Percentiles rank a stretch among this genome's conserved stretches.
These are phyloP conservation scores for Phyllosticta paracitricarpa DNA, from an alignment of 2,329 filamentous ascomycete genomes.

Conservation along the genomic window DNA sequence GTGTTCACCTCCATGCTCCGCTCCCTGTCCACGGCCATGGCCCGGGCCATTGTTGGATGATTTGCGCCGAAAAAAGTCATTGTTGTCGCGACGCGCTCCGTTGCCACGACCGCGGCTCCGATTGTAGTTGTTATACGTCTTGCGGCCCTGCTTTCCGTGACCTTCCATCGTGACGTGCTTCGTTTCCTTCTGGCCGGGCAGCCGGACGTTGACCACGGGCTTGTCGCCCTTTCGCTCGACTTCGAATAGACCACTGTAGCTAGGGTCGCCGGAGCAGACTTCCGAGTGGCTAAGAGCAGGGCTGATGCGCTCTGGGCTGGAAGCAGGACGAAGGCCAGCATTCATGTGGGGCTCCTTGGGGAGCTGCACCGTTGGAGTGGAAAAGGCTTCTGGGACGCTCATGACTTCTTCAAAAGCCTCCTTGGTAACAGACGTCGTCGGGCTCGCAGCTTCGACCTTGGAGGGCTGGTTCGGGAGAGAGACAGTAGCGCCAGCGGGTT, in stretches of 20 bases:
- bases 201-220: not conserved
- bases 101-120: not conserved
- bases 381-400: constrained; percentile 8
- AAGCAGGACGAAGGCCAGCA: constrained; percentile 1
- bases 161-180: not conserved
- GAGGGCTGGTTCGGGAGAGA: constrained; percentile 4
- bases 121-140: constrained; percentile 4
- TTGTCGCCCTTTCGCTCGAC: not conserved
- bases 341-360: constrained; percentile 6
- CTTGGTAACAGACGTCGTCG: not conserved
- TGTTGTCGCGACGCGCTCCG: not conserved
- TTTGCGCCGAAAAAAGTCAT: constrained; percentile 3
- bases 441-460: not conserved
- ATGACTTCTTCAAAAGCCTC: constrained; percentile 7
- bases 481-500: not conserved
- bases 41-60: not conserved
- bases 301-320: not conserved
- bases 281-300: not conserved
- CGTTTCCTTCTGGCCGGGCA: not conserved
- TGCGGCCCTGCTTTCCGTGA: constrained; percentile 1
- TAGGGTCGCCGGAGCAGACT: not conserved
- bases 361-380: constrained; percentile 1
- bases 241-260: not conserved
- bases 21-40: not conserved
- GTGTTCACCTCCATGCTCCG: not conserved